Base-by-base conservation (phyloP, 2,329 filamentous ascomycete species). In the Hymenoscyphus repandus region DNA sequence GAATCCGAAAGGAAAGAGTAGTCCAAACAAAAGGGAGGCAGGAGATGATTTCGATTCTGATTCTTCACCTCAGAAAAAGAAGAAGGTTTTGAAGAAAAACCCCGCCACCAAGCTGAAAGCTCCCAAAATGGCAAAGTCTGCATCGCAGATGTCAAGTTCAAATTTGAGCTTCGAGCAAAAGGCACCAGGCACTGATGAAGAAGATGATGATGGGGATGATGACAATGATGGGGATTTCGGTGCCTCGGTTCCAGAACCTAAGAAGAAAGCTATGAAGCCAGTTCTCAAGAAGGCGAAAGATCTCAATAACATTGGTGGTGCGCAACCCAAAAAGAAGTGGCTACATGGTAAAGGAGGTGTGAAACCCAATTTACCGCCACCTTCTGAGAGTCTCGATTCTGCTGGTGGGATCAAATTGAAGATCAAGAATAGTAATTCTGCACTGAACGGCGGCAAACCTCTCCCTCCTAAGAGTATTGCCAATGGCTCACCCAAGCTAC, bases 11-110 rank as follows among this genome's bases (percentile, higher is more conserved):
- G 54, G 57, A 20, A 59, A 58, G 27, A 60, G 31, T 7, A 66
- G 63, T 52, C 64, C 64, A 2, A 60, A 52, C 30, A 67, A 67
- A 50, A 57, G 64, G 38, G 61, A 61, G 42, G 61, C 59, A 11
- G 58, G 54, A 33, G 63, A 67, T 33, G 64, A 64, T 44, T 59
- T 60, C 27, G 64, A 66, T 45, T 62, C 60, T 11, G 62, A 64
- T 40, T 62, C 62, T 13, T 59, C 62, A 13, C 58, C 58, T 6
- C 57, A 64, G 18, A 65, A 63, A 52, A 64, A 63, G 47, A 64
- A 64, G 53, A 60, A 61, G 30, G 47, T 60, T 11, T 42, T 59
- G 11, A 66, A 65, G 50, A 64, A 62, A 52, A 54, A 45, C 11
- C 43, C 55, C 3, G 47, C 56, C 5, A 59, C 49, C 7, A 65